Conservation (phyloP, 257 asterid species). For the Cordia subcordata region DNA sequence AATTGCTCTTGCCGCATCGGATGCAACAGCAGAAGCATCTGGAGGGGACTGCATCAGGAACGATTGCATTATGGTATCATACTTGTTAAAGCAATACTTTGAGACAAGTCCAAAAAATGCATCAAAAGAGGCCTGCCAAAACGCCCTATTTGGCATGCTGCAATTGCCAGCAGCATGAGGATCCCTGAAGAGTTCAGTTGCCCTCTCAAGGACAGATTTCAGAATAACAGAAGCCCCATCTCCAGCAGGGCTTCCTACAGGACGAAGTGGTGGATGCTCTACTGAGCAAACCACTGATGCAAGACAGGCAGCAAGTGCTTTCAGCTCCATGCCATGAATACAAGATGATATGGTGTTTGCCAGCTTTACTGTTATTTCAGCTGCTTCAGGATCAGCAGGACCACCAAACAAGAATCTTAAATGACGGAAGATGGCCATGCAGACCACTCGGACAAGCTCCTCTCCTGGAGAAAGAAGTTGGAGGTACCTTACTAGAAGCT, state of each 20-base stretch:
- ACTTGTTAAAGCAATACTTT: constrained; percentile 63
- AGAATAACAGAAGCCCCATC: constrained; percentile 70
- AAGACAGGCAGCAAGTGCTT: constrained; percentile 66
- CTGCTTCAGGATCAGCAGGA: constrained; percentile 34
- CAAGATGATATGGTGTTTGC: constrained; percentile 40
- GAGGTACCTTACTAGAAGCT: constrained; percentile 52
- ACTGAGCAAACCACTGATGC: constrained; percentile 74
- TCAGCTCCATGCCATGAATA: constrained; percentile 52
- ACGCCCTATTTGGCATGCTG: constrained; percentile 40
- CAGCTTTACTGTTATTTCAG: constrained; percentile 30
- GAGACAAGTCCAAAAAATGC: constrained; percentile 61
- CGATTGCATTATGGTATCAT: constrained; percentile 53
- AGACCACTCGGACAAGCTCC: constrained; percentile 60
- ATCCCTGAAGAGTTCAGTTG: constrained; percentile 61
- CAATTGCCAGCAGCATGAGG: constrained; percentile 48
- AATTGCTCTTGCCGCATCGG: constrained; percentile 55
- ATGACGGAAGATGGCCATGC: constrained; percentile 80
- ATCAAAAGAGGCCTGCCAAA: constrained; percentile 87
- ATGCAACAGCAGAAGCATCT: constrained; percentile 30
- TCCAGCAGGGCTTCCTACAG: constrained; percentile 59
- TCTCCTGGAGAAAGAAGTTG: constrained; percentile 48
- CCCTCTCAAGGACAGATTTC: constrained; percentile 66
- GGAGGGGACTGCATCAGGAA: constrained; percentile 36
- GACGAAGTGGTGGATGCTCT: constrained; percentile 73
- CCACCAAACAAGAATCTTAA: constrained; percentile 67